These are phyloP conservation scores for Vachellia pachyceras DNA, from an alignment of 306 rosid genomes.

Conservation along the genomic window DNA sequence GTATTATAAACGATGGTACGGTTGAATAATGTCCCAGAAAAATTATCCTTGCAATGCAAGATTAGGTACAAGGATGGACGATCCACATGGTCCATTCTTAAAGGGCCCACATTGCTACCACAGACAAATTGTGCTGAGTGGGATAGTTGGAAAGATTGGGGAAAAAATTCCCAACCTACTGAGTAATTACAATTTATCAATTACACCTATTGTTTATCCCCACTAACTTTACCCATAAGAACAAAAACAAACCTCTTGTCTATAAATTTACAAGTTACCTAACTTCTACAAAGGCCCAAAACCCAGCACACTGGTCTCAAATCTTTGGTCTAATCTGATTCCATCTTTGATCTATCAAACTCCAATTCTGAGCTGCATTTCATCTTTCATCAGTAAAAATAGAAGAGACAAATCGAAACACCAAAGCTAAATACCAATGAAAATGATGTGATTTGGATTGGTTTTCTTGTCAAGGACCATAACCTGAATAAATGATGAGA, in stretches of 20 bases:
- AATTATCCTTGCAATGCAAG: not conserved
- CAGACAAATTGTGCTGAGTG: not conserved
- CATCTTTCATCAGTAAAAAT: not conserved
- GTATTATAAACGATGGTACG: not conserved
- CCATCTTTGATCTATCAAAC: not conserved
- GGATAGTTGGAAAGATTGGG: not conserved
- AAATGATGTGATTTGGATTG: not conserved
- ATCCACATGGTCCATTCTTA: not conserved
- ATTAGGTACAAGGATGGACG: not conserved
- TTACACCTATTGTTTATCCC: not conserved
- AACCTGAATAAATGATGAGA: not conserved
- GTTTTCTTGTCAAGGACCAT: not conserved
- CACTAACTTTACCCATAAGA: not conserved
- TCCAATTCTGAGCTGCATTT: not conserved
- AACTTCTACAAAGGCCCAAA: not conserved
- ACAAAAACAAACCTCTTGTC: not conserved
- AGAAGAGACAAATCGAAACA: not conserved
- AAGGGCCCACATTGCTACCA: not conserved
- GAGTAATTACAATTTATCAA: not conserved
- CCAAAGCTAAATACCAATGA: not conserved
- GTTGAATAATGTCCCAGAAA: conserved; percentile 12
- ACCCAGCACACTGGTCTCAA: not conserved
- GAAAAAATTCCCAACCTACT: not conserved
- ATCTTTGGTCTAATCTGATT: not conserved
- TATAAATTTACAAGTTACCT: not conserved